Evolutionary conservation across 2,329 filamentous ascomycete species (phyloP).

Genomic region (Neoascochyta sp.): DNA sequence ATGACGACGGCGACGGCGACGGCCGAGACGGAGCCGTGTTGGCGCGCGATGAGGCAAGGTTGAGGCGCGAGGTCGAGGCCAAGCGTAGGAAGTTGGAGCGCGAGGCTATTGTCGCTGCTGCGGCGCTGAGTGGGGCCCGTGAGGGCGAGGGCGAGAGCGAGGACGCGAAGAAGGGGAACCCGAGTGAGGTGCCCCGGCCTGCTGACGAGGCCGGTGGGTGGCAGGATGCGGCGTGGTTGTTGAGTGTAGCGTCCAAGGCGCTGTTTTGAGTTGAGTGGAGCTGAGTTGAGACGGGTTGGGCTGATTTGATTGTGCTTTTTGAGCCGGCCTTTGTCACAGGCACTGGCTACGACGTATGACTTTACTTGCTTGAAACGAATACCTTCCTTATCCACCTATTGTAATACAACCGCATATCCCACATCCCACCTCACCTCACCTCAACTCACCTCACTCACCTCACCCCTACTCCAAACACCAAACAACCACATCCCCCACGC

Average conservation of each 20-base stretch:
- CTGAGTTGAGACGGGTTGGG: too few species aligned
- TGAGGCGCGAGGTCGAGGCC: slow-evolving; percentile 38
- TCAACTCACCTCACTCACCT: neutral
- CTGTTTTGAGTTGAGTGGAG: slow-evolving; percentile 29
- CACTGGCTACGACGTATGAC: too few species aligned
- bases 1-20: slow-evolving; percentile 28
- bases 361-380: too few species aligned
- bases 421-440: too few species aligned
- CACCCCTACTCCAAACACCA: slow-evolving; percentile 46
- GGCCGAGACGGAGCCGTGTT: slow-evolving; percentile 6
- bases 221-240: slow-evolving; percentile 57
- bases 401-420: too few species aligned
- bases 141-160: slow-evolving; percentile 31
- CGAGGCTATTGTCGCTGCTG: slow-evolving; percentile 35
- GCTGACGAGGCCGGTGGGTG: slow-evolving; percentile 47
- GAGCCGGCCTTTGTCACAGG: too few species aligned
- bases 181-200: slow-evolving; percentile 10
- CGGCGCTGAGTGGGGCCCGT: too few species aligned
- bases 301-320: too few species aligned
- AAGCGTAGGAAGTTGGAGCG: slow-evolving; percentile 35
- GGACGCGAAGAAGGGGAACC: slow-evolving; percentile 11
- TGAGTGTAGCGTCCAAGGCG: slow-evolving; percentile 52
- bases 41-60: slow-evolving; percentile 37
- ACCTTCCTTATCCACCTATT: too few species aligned
- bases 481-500: slow-evolving; percentile 60